phyloP scores from a whole-genome alignment of 73 alveolate species.

The Paramecium sexaurelia region DNA sequence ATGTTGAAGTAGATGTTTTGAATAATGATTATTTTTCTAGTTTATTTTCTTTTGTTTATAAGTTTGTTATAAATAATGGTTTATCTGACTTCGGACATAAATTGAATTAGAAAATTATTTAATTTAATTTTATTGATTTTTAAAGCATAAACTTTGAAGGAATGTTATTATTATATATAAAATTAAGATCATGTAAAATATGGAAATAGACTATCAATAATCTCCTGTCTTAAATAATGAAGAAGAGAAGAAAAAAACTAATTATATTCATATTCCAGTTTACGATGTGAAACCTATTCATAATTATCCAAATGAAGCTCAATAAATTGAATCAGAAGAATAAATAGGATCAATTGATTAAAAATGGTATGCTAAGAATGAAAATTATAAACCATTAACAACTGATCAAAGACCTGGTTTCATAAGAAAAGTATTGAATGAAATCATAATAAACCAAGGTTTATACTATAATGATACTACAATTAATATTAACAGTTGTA shows the following conservation, averaged over 20 bases:
- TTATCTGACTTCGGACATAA: too few species aligned
- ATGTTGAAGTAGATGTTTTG: too few species aligned
- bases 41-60: too few species aligned
- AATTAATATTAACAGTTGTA: not conserved
- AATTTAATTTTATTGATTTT: too few species aligned
- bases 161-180: too few species aligned
- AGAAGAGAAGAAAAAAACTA: not conserved
- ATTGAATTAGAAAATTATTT: too few species aligned
- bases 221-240: not conserved
- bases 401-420: not conserved
- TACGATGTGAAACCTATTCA: not conserved
- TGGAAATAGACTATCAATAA: not conserved
- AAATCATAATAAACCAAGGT: not conserved
- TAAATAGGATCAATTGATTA: not conserved
- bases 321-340: not conserved
- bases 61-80: too few species aligned
- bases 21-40: too few species aligned
- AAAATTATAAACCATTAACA: not conserved
- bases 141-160: not conserved
- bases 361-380: conserved; percentile 51
- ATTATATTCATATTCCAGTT: not conserved
- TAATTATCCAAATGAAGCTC: not conserved
- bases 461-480: not conserved
- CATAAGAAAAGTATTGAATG: not conserved
- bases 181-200: not conserved